Conservation (phyloP, 805 yeast species). For the Kodamaea nitidulidarum region DNA sequence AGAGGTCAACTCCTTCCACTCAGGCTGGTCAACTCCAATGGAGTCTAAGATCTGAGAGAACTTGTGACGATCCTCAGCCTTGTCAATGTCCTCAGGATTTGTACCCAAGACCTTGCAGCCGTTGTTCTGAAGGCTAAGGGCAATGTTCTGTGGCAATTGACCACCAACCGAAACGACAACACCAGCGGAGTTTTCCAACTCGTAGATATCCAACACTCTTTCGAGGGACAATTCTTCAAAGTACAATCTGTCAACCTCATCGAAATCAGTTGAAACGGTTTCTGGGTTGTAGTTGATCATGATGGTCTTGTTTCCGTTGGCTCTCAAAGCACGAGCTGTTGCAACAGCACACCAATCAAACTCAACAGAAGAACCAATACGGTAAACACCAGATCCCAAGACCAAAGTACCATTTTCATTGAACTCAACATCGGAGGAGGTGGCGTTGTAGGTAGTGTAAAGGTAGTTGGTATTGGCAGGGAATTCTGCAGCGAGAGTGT, state of each 20-base stretch:
- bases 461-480: slow-evolving; percentile 95
- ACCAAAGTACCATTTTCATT: slow-evolving; percentile 91
- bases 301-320: slow-evolving; percentile 80
- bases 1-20: slow-evolving; percentile 93
- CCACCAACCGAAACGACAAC: slow-evolving; percentile 97
- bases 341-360: slow-evolving; percentile 99
- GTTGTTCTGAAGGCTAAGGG: slow-evolving; percentile 70
- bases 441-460: slow-evolving; percentile 94
- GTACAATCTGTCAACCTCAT: slow-evolving; percentile 95
- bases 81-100: slow-evolving; percentile 89
- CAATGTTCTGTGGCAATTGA: slow-evolving; percentile 96
- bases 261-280: slow-evolving; percentile 96
- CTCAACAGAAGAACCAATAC: slow-evolving; percentile 97
- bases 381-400: slow-evolving; percentile 97
- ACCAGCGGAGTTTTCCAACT: slow-evolving; percentile 83
- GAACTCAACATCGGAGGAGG: slow-evolving; percentile 76
- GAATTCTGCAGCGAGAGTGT: slow-evolving; percentile 97
- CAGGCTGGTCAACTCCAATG: slow-evolving; percentile 92
- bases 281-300: slow-evolving; percentile 98
- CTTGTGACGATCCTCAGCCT: slow-evolving; percentile 98
- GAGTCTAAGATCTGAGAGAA: slow-evolving; percentile 92
- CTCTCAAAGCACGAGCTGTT: slow-evolving; percentile 91
- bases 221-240: slow-evolving; percentile 94
- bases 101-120: slow-evolving; percentile 93
- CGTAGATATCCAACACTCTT: slow-evolving; percentile 96